phyloP scores from a whole-genome alignment of 768 basidiomycete genomes.

The Crassisporium funariophilum region DNA sequence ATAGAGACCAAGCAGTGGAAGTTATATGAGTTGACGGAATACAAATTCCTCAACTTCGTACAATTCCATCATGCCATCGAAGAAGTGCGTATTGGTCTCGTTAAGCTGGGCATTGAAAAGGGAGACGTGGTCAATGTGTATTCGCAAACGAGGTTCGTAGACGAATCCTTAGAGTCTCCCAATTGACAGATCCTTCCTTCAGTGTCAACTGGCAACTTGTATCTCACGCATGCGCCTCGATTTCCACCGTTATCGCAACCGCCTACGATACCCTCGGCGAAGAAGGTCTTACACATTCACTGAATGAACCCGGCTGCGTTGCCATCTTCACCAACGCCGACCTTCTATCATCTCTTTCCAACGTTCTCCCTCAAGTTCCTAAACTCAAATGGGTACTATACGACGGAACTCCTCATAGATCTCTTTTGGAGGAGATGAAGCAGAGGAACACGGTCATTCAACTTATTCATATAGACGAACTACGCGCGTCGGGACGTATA shows the following conservation, averaged over 20 bases:
- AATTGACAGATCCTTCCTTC: slow-evolving; percentile 13
- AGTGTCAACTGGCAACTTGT: slow-evolving; percentile 89
- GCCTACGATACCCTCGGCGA: slow-evolving; percentile 97
- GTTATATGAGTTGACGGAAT: slow-evolving; percentile 80
- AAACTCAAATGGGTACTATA: slow-evolving; percentile 82
- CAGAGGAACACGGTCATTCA: slow-evolving; percentile 57
- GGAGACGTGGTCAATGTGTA: slow-evolving; percentile 82
- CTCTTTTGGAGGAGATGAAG: slow-evolving; percentile 61
- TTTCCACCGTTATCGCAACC: slow-evolving; percentile 85
- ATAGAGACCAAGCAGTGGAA: slow-evolving; percentile 86
- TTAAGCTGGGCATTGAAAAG: slow-evolving; percentile 60
- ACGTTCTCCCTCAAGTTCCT: slow-evolving; percentile 75
- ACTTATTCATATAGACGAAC: slow-evolving; percentile 66
- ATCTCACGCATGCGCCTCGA: slow-evolving; percentile 76
- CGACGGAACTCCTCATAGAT: slow-evolving; percentile 65
- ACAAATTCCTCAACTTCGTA: slow-evolving; percentile 68
- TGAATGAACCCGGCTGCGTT: slow-evolving; percentile 79
- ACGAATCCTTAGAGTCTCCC: too few relatives aligned
- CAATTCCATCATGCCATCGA: slow-evolving; percentile 57
- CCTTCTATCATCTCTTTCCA: slow-evolving; percentile 75
- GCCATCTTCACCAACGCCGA: slow-evolving; percentile 93
- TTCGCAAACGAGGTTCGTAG: slow-evolving; percentile 68
- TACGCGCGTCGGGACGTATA: slow-evolving; percentile 63
- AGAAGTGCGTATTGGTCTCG: slow-evolving; percentile 63
- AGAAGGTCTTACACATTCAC: slow-evolving; percentile 83